Base-by-base conservation (phyloP, 352 stramenopile genomes). In the Globisporangium irregulare region DNA sequence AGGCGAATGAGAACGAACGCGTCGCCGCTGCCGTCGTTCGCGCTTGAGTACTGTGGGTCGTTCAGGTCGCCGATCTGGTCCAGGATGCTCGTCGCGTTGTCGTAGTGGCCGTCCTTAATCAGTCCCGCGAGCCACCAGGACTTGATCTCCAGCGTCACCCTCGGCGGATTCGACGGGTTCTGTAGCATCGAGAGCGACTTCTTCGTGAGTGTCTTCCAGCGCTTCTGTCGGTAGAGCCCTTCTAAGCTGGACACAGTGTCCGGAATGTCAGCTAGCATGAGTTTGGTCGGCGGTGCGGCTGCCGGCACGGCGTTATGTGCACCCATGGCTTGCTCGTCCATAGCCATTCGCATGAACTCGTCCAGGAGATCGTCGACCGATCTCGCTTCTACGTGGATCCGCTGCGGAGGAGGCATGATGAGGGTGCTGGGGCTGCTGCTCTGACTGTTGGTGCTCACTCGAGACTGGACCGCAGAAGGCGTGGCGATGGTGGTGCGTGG, bases 111-210 rank as follows among this genome's bases (percentile, higher is more conserved):
- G 24, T 92, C 81, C 55, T 93, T 92, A 61, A 93, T 92, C 4
- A 93, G 74, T 0, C 81, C 86, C 6, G 84, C 84, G 65, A 94
- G 80, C 81, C 80, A 91, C 86, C 86, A 94, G 14, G 86, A 91
- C 68, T 93, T 92, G 68, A 91, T 89, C 67, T 87, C 79, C 24
- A 92, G 68, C 54, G 77, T 84, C 70, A 77, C 51, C 22, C 71
- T 71, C 20, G 74, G 66, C 58, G 84, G 70, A 57, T 81, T 88
- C 14, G 75, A 79, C 24, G 80, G 77, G 27, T 73, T 86, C 64
- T 89, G 81, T 54, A 92, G 73, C 82, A 94, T 92, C 18, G 78
- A 82, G 34, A 90, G 72, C 8, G 86, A 79, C 32, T 92, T 92
- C 63, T 88, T 90, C 3, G 81, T 91, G 27, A 94, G 70, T 20